Percentiles rank a stretch among this genome's conserved stretches.
These are phyloP conservation scores for Blastocystis sp. DNA, from an alignment of 352 stramenopile genomes.

Conservation along the genomic window DNA sequence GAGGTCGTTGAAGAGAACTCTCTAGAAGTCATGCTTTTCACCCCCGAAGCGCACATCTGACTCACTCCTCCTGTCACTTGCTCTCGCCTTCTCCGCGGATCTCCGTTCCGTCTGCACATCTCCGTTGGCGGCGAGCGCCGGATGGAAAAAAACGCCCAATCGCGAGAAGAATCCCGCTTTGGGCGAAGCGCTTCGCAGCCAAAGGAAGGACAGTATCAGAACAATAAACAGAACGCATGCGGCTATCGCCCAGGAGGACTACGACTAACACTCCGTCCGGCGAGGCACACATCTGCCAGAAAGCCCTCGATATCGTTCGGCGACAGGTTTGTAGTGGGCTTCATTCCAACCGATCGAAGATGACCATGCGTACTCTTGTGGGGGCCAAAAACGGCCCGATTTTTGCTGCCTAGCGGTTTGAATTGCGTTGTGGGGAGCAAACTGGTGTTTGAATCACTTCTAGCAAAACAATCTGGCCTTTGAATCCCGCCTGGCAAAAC, in stretches of 20 bases:
- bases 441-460: too few relatives aligned
- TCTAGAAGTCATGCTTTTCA: not conserved
- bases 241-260: not conserved
- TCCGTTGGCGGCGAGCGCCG: too few relatives aligned
- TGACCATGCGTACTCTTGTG: not conserved
- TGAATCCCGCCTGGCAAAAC: too few relatives aligned
- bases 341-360: not conserved
- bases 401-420: not conserved
- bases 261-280: not conserved
- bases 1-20: conserved; percentile 13
- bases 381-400: not conserved
- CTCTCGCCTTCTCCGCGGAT: not conserved
- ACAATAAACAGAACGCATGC: not conserved
- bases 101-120: not conserved
- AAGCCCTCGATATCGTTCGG: not conserved
- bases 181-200: not conserved
- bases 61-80: not conserved
- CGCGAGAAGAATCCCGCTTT: not conserved
- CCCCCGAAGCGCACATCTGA: not conserved
- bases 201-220: not conserved
- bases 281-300: not conserved
- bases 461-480: too few relatives aligned
- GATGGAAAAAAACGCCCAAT: not conserved
- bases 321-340: not conserved
- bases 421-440: too few relatives aligned